phyloP scores from a whole-genome alignment of 1,284 basidiomycete species.

The Vanrija humicola region DNA sequence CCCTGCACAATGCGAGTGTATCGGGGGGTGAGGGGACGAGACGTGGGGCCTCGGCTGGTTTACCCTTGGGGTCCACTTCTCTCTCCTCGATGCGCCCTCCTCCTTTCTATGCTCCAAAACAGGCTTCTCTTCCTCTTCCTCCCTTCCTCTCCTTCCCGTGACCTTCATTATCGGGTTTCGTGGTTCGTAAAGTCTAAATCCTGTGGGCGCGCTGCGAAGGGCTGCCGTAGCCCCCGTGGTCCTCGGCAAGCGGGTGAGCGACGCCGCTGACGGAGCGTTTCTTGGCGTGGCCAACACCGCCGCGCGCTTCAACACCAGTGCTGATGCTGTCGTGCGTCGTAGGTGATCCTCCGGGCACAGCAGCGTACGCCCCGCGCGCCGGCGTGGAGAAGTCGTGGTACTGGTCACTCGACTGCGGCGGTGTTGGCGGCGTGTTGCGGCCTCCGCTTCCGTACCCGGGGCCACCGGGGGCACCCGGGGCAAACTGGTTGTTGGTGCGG shows the following conservation, averaged over 20 bases:
- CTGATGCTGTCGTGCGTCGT: conserved; percentile 3
- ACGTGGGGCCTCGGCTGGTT: background rate
- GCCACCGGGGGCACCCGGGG: background rate
- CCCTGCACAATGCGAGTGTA: background rate
- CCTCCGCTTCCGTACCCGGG: background rate
- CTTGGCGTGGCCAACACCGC: conserved; percentile 2
- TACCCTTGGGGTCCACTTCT: background rate
- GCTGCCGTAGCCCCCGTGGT: background rate
- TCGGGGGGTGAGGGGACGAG: background rate
- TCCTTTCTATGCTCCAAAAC: background rate
- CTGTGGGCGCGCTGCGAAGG: background rate
- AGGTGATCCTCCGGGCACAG: conserved; percentile 2
- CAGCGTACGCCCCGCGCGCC: background rate
- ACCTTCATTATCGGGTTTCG: too few species aligned
- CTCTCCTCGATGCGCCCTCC: background rate
- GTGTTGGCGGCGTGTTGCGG: background rate
- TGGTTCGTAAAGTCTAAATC: background rate
- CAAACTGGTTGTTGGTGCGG: conserved; percentile 9
- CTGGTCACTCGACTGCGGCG: conserved; percentile 1
- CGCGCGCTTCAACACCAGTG: conserved; percentile 9
- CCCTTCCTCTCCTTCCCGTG: background rate
- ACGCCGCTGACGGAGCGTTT: background rate
- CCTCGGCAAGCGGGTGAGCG: background rate
- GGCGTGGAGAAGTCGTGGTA: background rate
- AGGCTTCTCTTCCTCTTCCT: conserved; percentile 9